Percentiles rank a stretch among this genome's conserved stretches.
phyloP scores from a whole-genome alignment of 805 yeast species.

The Debaryomyces prosopidis region DNA sequence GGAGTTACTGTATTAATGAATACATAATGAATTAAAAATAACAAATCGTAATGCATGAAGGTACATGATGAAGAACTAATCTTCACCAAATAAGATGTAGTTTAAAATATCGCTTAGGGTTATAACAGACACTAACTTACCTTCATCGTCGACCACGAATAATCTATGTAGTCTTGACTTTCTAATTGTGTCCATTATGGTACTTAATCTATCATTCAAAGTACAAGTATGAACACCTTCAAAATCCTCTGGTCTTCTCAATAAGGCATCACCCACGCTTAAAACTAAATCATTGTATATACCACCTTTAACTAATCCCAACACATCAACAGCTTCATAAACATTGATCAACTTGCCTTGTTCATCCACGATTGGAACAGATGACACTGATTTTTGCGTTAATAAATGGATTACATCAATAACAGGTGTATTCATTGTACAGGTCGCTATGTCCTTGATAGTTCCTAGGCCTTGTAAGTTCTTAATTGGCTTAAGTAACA shows the following conservation, averaged over 20 bases:
- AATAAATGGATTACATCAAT: slow-evolving; percentile 86
- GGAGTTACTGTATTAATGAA: neutral
- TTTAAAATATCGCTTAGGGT: slow-evolving; percentile 88
- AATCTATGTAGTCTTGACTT: slow-evolving; percentile 88
- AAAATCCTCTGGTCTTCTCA: slow-evolving; percentile 92
- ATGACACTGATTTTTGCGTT: slow-evolving; percentile 78
- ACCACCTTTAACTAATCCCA: slow-evolving; percentile 91
- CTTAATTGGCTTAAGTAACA: slow-evolving; percentile 71
- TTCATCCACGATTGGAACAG: slow-evolving; percentile 90
- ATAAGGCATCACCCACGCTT: slow-evolving; percentile 92
- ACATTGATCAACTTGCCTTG: slow-evolving; percentile 71
- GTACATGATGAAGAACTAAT: slow-evolving; percentile 13
- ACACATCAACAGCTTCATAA: slow-evolving; percentile 93
- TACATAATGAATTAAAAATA: neutral
- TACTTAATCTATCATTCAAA: slow-evolving; percentile 76
- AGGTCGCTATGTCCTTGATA: slow-evolving; percentile 60
- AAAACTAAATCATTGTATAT: slow-evolving; percentile 86
- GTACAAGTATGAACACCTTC: slow-evolving; percentile 98
- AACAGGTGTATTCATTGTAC: slow-evolving; percentile 88
- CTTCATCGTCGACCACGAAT: slow-evolving; percentile 85
- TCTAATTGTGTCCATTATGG: slow-evolving; percentile 90
- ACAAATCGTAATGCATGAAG: neutral
- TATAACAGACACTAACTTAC: slow-evolving; percentile 76
- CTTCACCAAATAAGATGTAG: slow-evolving; percentile 72
- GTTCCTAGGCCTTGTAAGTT: slow-evolving; percentile 68